Evolutionary conservation across 148 eudicot genomes (phyloP), one percentile per base, ranked within the genome.

Genomic region (Arbutus unedo): DNA sequence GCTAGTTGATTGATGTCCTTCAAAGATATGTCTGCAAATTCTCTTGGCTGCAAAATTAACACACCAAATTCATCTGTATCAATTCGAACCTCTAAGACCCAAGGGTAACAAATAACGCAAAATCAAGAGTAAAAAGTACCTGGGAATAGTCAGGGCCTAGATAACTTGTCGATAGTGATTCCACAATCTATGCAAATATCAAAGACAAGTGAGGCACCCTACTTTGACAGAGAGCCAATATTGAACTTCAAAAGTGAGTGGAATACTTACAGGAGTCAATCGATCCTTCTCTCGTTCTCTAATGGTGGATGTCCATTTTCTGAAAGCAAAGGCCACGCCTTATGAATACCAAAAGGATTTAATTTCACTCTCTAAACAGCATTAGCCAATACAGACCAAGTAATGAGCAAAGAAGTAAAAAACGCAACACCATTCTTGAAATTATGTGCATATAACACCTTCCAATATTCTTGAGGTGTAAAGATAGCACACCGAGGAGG

Each of bases 101-200:
- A 4, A 5, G n/a, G 56, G 9, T 47, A 79, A 77, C n/a, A 71
- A 81, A 80, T 57, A 15, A 21, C 76, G 49, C 68, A 53, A 5
- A 75, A 81, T 10, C 47, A 78, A 70, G 31, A 70, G 50, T 76
- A 41, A 49, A 64, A 77, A 67, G 64, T 89, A 94, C 98, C 96
- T 94, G 93, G 85, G 94, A 84, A 86, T 92, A 93, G 84, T 96
- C 99, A 83, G 96, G 96, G 64, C 99, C 99, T 47, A 96, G 83
- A 85, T 96, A 94, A 82, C 97, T 92, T 79, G 93, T 87, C 81
- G 94, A 87, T 51, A 96, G 91, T 82, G 93, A 89, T 91, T 96
- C 99, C 85, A 96, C 93, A 84, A 96, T 91, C 99, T 96, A 81
- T 74, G 72, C 11, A 87, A 67, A 44, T 78, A 66, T 81, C 64